Evolutionary conservation across 139 green algal genomes (phyloP), one percentile per base, ranked within the genome.

Genomic region (Closterium sp.): DNA sequence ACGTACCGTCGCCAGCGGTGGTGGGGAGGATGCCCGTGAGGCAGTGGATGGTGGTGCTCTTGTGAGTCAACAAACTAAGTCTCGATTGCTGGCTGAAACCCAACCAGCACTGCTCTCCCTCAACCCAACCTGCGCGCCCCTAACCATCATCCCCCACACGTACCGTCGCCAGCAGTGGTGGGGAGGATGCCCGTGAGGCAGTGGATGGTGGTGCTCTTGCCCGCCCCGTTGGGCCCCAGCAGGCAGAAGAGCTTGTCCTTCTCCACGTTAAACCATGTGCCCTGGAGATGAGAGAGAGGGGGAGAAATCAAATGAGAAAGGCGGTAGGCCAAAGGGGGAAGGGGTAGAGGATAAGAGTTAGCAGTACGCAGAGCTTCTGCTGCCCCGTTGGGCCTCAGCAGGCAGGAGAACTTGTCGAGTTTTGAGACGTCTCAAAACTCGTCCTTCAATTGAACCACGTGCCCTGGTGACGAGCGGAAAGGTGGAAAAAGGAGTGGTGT

Each of bases 301-400:
- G 31, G 85, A 13, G n/a, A 31, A 2, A 87, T 31, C 79, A 87
- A n/a, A 87, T 4, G n/a, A 87, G n/a, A n/a, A n/a, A n/a, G n/a
- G n/a, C n/a, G n/a, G n/a, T 4, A 87, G 32, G 32, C 32, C 2
- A 4, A 70, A 70, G 45, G 45, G 5, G 45, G 45, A 70, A 19
- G 10, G 3, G 10, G 45, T 2, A 70, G 5, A 4, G 11, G 10
- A 7, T 62, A 13, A 62, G 42, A 13, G 10, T 19, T 70, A 70
- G 45, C 29, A 19, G 85, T 1, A 17, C 31, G 79, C 2, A 3
- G 31, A 88, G 85, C 11, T 28, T 88, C n/a, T 1, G 3, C 85
- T 95, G 29, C 95, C 95, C 85, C 96, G 96, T 91, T 97, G 97
- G 0, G 97, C 97, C 32, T 38, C 70, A 99, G 94, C 70, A 99